Base-by-base conservation (phyloP, 106 monocot species). In the Acorus calamus region DNA sequence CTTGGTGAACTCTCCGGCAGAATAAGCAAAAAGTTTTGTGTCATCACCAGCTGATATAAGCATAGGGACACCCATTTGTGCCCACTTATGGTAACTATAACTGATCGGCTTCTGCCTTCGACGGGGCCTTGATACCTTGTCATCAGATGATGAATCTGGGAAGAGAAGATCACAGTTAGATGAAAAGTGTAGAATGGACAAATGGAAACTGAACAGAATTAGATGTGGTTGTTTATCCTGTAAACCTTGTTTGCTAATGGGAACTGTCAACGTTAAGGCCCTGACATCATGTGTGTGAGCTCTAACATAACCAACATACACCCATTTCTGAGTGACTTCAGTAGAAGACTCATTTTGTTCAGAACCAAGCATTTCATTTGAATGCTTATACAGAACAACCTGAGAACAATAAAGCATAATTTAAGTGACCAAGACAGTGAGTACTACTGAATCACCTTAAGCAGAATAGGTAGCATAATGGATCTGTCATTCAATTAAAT, bases 1-100 rank as follows among this genome's bases (percentile, higher is more conserved):
- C 57, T 81, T 76, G n/a, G 91, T 92, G 66, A 98, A 98, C 44
- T 98, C 96, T 60, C 58, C 77, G 10, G 82, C 81, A 55, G 96
- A 91, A 70, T 91, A 98, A 44, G 96, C 96, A 83, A 83, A 98
- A 43, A 98, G 69, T 64, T 98, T 98, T 46, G 88, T 73, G 63
- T 98, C 96, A 77, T 98, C 96, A 53, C 96, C 96, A 49, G 67
- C 77, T 52, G 96, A 98, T 70, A 98, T 85, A 55, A 98, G 83
- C 96, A 98, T 98, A 2, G 91, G n/a, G 46, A 98, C 87, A 14
- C 85, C 88, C 46, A 81, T 60, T 74, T 81, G 87, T 66, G 96
- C 96, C 96, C 96, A 98, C 70, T 92, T 98, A 49, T 77, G 76
- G 63, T 88, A 98, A 77, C 76, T 85, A 53, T 83, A 85, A 53